Percentiles rank a stretch among this genome's conserved stretches.
These are phyloP conservation scores for Nitzschia putrida DNA, from an alignment of 108 stramenopile genomes.

Conservation along the genomic window DNA sequence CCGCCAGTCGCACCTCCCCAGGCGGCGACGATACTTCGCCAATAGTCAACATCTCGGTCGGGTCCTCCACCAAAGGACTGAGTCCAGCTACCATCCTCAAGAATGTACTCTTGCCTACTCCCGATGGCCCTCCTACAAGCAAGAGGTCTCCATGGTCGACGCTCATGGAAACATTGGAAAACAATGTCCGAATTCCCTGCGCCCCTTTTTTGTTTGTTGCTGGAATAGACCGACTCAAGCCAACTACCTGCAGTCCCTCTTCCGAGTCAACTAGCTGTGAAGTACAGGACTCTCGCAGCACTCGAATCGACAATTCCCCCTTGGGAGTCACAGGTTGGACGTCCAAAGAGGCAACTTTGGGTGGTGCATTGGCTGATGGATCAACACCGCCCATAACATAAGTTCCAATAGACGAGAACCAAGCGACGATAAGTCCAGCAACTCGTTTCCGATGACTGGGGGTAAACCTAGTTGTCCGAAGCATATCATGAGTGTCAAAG, in stretches of 20 bases:
- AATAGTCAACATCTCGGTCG: too few relatives aligned
- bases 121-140: conserved; percentile 51
- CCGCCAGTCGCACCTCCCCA: conserved; percentile 10
- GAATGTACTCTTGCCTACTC: conserved; percentile 76
- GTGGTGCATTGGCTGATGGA: too few relatives aligned
- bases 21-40: conserved; percentile 11
- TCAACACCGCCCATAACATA: not conserved
- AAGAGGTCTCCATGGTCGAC: conserved; percentile 23
- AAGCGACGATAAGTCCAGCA: conserved; percentile 22
- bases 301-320: not conserved
- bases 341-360: not conserved
- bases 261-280: conserved; percentile 2
- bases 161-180: conserved; percentile 28
- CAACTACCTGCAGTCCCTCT: not conserved
- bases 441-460: not conserved
- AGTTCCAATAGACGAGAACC: not conserved
- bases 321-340: not conserved
- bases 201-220: not conserved
- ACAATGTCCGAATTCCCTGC: conserved; percentile 23
- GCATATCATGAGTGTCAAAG: not conserved
- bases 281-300: not conserved
- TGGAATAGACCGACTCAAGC: not conserved
- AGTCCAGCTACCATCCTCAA: conserved; percentile 72
- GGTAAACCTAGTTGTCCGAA: too few relatives aligned
- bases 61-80: conserved; percentile 23